These are phyloP conservation scores for Blastobotrys persicus DNA, from an alignment of 1,139 yeast genomes.

Conservation along the genomic window DNA sequence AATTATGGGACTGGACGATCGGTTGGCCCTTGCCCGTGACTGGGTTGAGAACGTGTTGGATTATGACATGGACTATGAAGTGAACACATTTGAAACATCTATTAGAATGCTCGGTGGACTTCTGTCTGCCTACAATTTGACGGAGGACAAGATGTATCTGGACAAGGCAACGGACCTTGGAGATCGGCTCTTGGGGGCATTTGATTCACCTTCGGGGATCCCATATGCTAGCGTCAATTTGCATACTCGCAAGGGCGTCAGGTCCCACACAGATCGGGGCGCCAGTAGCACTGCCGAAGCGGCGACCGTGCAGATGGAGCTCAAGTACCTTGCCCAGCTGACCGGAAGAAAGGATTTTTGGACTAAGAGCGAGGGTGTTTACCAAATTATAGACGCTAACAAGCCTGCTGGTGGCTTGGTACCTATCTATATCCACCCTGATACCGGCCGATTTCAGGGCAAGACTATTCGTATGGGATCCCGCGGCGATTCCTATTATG, in stretches of 20 bases:
- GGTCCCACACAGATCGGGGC: slow-evolving; percentile 61
- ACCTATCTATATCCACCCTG: slow-evolving; percentile 77
- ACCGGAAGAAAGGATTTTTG: slow-evolving; percentile 81
- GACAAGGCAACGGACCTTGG: slow-evolving; percentile 74
- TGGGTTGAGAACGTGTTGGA: slow-evolving; percentile 55
- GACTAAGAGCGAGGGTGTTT: slow-evolving; percentile 63
- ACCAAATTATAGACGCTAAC: slow-evolving; percentile 29
- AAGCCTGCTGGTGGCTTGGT: slow-evolving; percentile 72
- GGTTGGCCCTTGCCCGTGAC: slow-evolving; percentile 58
- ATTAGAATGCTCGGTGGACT: slow-evolving; percentile 90
- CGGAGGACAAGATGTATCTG: slow-evolving; percentile 66
- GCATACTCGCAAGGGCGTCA: slow-evolving; percentile 56
- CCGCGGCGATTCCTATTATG: slow-evolving; percentile 92
- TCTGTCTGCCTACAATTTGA: slow-evolving; percentile 72
- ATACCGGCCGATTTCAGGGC: slow-evolving; percentile 68
- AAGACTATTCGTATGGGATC: slow-evolving; percentile 74
- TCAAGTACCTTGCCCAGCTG: slow-evolving; percentile 74
- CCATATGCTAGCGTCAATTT: slow-evolving; percentile 79
- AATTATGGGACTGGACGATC: slow-evolving; percentile 72
- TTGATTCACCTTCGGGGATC: slow-evolving; percentile 60
- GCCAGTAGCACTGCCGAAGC: slow-evolving; percentile 89
- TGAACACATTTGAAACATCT: slow-evolving; percentile 88
- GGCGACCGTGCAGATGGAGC: slow-evolving; percentile 82
- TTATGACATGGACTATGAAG: slow-evolving; percentile 62
- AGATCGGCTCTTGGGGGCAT: slow-evolving; percentile 59